Percentiles rank a stretch among this genome's conserved stretches.
phyloP scores from a whole-genome alignment of 164 flowering plant genomes.

The Protea cynaroides region DNA sequence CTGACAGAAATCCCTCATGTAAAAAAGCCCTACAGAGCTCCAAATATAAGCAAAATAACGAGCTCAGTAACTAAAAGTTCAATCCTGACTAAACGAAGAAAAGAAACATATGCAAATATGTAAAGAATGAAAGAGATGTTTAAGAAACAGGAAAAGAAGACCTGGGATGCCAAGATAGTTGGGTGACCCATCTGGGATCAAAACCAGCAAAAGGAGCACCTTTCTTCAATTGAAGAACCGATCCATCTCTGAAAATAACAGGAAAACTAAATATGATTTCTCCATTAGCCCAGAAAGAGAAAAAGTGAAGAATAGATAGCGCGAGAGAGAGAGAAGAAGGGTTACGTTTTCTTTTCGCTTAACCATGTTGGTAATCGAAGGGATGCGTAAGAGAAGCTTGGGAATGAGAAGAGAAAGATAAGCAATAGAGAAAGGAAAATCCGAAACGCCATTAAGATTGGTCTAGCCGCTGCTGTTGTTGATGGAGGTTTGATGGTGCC shows the following conservation, averaged over 20 bases:
- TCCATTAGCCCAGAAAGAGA: not conserved
- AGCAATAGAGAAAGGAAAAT: constrained; percentile 20
- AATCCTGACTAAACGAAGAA: not conserved
- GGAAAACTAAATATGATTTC: constrained; percentile 1
- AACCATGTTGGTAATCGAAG: constrained; percentile 16
- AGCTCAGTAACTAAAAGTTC: constrained; percentile 5
- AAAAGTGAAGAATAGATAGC: not conserved
- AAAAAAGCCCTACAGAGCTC: constrained; percentile 59
- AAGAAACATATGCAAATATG: too few species aligned
- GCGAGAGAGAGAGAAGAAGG: constrained; percentile 7
- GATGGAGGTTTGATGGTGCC: too few species aligned
- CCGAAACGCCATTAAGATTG: constrained; percentile 25
- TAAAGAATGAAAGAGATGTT: not conserved
- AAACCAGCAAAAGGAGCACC: constrained; percentile 21
- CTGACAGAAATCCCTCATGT: constrained; percentile 56
- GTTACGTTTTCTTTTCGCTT: constrained; percentile 16
- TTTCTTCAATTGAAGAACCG: constrained; percentile 29
- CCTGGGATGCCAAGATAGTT: constrained; percentile 86
- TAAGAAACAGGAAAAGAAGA: constrained; percentile 9
- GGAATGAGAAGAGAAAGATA: constrained; percentile 12
- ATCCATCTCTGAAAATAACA: constrained; percentile 21
- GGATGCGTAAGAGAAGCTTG: constrained; percentile 21
- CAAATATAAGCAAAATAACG: not conserved
- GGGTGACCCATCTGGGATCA: constrained; percentile 71
- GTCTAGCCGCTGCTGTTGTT: too few species aligned